Percentiles rank a stretch among this genome's conserved stretches.
Conservation (phyloP, 2,329 filamentous ascomycete genomes). For the Dactylella cylindrospora region DNA sequence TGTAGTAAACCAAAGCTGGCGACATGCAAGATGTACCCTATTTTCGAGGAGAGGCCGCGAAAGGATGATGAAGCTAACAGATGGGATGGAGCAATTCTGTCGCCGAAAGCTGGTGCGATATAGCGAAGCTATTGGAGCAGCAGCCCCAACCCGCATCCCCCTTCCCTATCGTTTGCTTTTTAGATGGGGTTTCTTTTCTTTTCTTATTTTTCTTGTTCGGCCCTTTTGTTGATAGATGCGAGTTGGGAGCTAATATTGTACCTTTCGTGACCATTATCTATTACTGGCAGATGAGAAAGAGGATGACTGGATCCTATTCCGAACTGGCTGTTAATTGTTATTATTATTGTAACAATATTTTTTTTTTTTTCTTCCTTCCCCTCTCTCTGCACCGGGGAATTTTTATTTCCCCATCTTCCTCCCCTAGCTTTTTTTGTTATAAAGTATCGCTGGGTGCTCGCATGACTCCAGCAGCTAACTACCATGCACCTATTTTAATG, state of each 20-base stretch:
- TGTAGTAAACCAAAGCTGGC: neutral
- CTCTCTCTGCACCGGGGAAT: too few species aligned
- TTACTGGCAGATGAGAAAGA: slow-evolving; percentile 33
- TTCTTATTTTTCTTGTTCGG: slow-evolving; percentile 25
- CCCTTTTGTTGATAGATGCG: slow-evolving; percentile 7
- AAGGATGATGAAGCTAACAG: slow-evolving; percentile 25
- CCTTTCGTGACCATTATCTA: slow-evolving; percentile 2
- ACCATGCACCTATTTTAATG: slow-evolving; percentile 26
- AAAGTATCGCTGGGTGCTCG: slow-evolving; percentile 39
- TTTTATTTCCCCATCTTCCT: too few species aligned
- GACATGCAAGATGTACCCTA: slow-evolving; percentile 2
- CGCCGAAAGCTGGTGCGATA: slow-evolving; percentile 38
- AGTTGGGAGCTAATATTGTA: slow-evolving; percentile 18
- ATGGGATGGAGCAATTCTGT: slow-evolving; percentile 23
- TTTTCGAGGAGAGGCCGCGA: slow-evolving; percentile 16
- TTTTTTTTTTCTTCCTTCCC: too few species aligned
- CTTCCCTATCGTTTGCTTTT: too few species aligned
- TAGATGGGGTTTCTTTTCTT: too few species aligned
- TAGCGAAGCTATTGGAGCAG: slow-evolving; percentile 35
- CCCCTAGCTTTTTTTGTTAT: slow-evolving; percentile 35
- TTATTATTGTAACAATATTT: too few species aligned
- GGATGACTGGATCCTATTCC: slow-evolving; percentile 37
- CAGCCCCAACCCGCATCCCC: slow-evolving; percentile 11
- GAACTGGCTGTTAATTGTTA: slow-evolving; percentile 12
- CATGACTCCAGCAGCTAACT: slow-evolving; percentile 39